Percentiles rank a stretch among this genome's conserved stretches.
phyloP scores from a whole-genome alignment of 2,329 filamentous ascomycete genomes.

The Endoconidiophora polonica region DNA sequence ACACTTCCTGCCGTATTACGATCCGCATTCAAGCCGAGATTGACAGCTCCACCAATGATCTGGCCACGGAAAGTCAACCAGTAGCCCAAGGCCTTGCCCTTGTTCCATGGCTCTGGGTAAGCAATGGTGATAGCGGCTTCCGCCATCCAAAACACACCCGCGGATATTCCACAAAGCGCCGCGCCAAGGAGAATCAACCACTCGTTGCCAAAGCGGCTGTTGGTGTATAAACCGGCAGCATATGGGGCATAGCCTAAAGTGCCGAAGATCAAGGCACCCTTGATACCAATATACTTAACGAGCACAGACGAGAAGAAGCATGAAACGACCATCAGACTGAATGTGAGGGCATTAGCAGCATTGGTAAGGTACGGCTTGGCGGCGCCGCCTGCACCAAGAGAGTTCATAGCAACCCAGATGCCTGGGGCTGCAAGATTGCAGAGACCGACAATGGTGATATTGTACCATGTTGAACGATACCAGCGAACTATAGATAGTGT shows the following conservation, averaged over 20 bases:
- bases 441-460: constrained; percentile 52
- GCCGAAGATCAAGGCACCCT: constrained; percentile 52
- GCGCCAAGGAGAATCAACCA: constrained; percentile 56
- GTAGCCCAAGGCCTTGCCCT: constrained; percentile 46
- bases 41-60: constrained; percentile 56
- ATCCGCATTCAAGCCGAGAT: constrained; percentile 44
- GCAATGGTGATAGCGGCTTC: constrained; percentile 57
- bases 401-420: constrained; percentile 61
- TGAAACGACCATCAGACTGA: constrained; percentile 56
- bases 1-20: constrained; percentile 44
- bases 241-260: constrained; percentile 52
- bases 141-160: constrained; percentile 60
- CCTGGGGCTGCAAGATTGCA: constrained; percentile 56
- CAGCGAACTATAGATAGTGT: constrained; percentile 22
- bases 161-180: constrained; percentile 51
- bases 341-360: constrained; percentile 53
- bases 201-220: constrained; percentile 51
- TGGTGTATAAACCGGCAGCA: constrained; percentile 53
- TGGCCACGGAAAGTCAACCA: constrained; percentile 51
- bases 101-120: constrained; percentile 54
- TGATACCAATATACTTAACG: constrained; percentile 53
- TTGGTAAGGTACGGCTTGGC: constrained; percentile 48
- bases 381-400: constrained; percentile 51
- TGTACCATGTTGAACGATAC: constrained; percentile 57
- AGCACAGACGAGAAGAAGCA: constrained; percentile 49